Evolutionary conservation across 2,329 filamentous ascomycete genomes (phyloP), one percentile per base, ranked within the genome.

Genomic region (Colletotrichum sp.): DNA sequence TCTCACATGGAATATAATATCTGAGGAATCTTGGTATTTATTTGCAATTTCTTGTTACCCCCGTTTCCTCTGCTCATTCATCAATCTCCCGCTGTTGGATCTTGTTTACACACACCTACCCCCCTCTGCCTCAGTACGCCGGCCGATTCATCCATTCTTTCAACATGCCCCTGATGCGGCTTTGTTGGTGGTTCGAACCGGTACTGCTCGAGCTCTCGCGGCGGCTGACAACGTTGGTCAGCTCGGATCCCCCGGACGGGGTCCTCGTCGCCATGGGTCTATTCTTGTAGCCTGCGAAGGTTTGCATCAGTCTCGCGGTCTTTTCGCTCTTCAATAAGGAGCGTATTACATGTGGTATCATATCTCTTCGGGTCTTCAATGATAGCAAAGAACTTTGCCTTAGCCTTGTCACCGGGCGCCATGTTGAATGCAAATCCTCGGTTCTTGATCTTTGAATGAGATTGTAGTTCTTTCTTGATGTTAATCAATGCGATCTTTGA

Each of bases 371-470:
- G 73, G 30, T 76, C 70, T 18, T 76, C 73, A 16, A 76, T 62
- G 3, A 76, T 36, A 8, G 73, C 73, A n/a, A 64, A 73, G 44
- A 76, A 76, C 65, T 69, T 76, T 26, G 73, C 73, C 39, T 76
- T 72, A 2, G 73, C 73, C 21, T 66, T 76, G 16, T 76, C 73
- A 28, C 44, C 49, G 3, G 73, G 73, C 28, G 73, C 73, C 73
- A 76, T 75, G 10, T 16, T 65, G 24, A 5, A 39, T 44, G 28
- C 24, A 7, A 12, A 15, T 8, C 5, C 12, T 28, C 8, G n/a
- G 4, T 18, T 16, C 21, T 16, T 30, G n/a, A 13, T 12, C 15
- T 63, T 30, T n/a, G 8, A 15, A 21, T 30, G 9, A 15, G 6
- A 8, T 36, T 62, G 4, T 60, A n/a, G 2, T 7, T 30, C 57